A percentile compares a stretch with the other conserved stretches of the same genome.
phyloP scores from a whole-genome alignment of 176 grass and related monocot species.

The Triticum monococcum region DNA sequence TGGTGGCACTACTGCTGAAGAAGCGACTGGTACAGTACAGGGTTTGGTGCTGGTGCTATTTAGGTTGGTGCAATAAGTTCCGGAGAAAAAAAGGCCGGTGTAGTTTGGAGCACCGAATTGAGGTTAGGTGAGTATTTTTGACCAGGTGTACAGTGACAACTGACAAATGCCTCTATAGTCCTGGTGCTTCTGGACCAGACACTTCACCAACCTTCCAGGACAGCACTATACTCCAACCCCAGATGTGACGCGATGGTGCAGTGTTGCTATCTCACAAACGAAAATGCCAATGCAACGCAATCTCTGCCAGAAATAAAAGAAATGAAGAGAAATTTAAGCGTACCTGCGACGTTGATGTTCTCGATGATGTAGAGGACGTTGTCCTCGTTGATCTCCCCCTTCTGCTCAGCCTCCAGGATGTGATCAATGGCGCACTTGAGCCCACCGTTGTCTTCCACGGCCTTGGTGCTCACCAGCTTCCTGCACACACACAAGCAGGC shows the following conservation, averaged over 20 bases:
- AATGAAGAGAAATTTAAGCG: background rate
- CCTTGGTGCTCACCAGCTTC: slow-evolving; percentile 62
- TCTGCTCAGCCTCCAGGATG: slow-evolving; percentile 82
- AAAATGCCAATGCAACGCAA: background rate
- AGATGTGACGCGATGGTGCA: background rate
- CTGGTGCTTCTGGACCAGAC: background rate
- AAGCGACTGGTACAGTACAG: too few species aligned
- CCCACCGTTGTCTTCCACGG: slow-evolving; percentile 31
- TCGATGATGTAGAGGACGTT: slow-evolving; percentile 93
- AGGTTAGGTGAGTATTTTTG: background rate
- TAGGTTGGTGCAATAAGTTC: background rate
- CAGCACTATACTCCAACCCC: background rate
- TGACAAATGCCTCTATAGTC: background rate
- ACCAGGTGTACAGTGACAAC: background rate
- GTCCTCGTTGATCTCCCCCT: slow-evolving; percentile 90
- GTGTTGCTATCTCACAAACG: background rate
- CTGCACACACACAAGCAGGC: slow-evolving; percentile 28
- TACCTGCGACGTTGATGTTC: slow-evolving; percentile 96
- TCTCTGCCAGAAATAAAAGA: background rate
- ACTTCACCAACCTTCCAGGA: background rate
- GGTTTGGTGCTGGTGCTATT: background rate
- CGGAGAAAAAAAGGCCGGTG: too few species aligned
- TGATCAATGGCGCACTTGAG: slow-evolving; percentile 92
- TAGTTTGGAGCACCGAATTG: too few species aligned
- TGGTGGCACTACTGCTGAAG: too few species aligned